Percentiles rank a stretch among this genome's conserved stretches.
These are phyloP conservation scores for Toxicodendron radicans DNA, from an alignment of 345 rosid genomes.

Conservation along the genomic window DNA sequence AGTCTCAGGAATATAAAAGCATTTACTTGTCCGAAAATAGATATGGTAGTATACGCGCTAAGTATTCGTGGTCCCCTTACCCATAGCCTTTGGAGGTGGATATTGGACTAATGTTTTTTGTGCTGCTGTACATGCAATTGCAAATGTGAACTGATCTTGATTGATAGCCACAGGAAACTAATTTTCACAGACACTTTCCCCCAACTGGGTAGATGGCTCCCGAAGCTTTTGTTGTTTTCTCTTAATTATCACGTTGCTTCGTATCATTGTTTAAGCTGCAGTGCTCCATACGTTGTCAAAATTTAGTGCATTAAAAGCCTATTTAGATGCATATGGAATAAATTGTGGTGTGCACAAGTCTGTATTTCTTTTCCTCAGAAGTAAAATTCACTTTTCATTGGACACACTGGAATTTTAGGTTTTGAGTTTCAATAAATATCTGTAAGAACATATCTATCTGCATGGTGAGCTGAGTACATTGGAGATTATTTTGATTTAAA, in stretches of 20 bases:
- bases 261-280: not conserved
- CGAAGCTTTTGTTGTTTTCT: not conserved
- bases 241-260: not conserved
- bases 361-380: not conserved
- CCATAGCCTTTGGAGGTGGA: not conserved
- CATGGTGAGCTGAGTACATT: not conserved
- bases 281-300: not conserved
- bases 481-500: not conserved
- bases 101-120: not conserved
- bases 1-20: not conserved
- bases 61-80: not conserved
- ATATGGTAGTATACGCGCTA: not conserved
- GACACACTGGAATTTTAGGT: not conserved
- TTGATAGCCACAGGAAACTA: not conserved
- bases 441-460: not conserved
- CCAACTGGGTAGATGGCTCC: not conserved
- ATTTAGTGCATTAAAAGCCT: not conserved
- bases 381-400: not conserved
- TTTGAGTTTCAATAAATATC: not conserved
- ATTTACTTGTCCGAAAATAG: not conserved
- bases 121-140: not conserved
- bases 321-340: not conserved
- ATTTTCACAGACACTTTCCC: no score
- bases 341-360: not conserved
- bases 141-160: not conserved